A percentile compares a stretch with the other conserved stretches of the same genome.
phyloP scores from a whole-genome alignment of 176 grass and related monocot genomes.

The Elymus sibiricus region DNA sequence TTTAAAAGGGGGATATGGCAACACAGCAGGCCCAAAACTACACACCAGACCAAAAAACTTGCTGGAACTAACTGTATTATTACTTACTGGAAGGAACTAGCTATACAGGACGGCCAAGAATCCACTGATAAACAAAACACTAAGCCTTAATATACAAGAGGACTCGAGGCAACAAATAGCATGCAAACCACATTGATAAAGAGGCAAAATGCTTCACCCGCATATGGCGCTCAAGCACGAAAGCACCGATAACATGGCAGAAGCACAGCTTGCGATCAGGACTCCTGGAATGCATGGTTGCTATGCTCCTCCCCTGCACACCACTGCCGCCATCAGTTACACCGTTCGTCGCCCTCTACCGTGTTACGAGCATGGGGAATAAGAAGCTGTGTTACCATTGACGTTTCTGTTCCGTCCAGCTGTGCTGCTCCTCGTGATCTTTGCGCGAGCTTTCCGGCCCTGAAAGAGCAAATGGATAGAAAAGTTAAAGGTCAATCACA shows the following conservation, averaged over 20 bases:
- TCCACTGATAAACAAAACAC: not conserved
- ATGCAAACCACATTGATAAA: not conserved
- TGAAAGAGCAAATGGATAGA: slow-evolving; percentile 28
- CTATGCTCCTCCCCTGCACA: slow-evolving; percentile 36
- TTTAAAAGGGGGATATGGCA: not conserved
- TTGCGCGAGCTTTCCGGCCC: slow-evolving; percentile 77
- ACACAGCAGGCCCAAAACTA: not conserved
- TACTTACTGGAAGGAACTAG: not conserved
- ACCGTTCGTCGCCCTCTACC: slow-evolving; percentile 38
- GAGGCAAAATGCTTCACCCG: not conserved
- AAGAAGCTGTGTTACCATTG: slow-evolving; percentile 47
- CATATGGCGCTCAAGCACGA: not conserved
- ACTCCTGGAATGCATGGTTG: slow-evolving; percentile 41
- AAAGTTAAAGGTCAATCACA: not conserved
- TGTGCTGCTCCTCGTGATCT: slow-evolving; percentile 72
- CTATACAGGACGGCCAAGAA: slow-evolving; percentile 13
- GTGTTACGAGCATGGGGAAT: slow-evolving; percentile 46
- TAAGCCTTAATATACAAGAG: not conserved
- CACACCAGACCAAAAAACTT: not conserved
- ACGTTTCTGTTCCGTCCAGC: slow-evolving; percentile 56
- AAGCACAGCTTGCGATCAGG: slow-evolving; percentile 19
- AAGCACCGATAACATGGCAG: not conserved
- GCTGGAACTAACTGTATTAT: not conserved
- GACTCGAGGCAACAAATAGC: not conserved
- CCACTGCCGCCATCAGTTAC: not conserved